These are phyloP conservation scores for Suhomyces vadensis DNA, from an alignment of 805 yeast species.

Conservation along the genomic window DNA sequence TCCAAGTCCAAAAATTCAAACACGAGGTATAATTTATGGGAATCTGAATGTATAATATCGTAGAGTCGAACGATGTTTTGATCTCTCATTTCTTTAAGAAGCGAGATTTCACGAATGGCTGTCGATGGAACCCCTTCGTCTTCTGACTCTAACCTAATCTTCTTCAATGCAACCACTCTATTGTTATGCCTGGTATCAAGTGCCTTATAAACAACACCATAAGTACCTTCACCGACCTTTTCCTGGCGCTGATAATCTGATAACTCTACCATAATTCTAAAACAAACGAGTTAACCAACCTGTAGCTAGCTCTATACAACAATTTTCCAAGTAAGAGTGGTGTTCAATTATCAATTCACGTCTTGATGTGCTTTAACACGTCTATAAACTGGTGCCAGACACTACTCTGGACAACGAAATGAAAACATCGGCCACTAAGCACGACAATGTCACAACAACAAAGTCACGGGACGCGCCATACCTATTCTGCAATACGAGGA, in stretches of 20 bases:
- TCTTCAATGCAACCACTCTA: slow-evolving; percentile 93
- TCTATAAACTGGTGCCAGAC: not conserved
- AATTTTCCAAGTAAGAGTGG: not conserved
- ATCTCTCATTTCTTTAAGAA: slow-evolving; percentile 89
- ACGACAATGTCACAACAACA: not conserved
- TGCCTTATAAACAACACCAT: slow-evolving; percentile 97
- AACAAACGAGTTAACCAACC: slow-evolving; percentile 1
- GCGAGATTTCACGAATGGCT: slow-evolving; percentile 93
- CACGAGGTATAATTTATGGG: slow-evolving; percentile 88
- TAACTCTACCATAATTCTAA: slow-evolving; percentile 69
- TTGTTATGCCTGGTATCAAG: slow-evolving; percentile 85
- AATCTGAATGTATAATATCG: slow-evolving; percentile 94
- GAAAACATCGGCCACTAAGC: not conserved
- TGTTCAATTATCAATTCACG: not conserved
- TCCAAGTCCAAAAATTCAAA: slow-evolving; percentile 94
- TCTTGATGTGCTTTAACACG: slow-evolving; percentile 2
- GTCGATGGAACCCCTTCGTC: slow-evolving; percentile 99
- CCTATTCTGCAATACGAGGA: no score
- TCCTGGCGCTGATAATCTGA: slow-evolving; percentile 92
- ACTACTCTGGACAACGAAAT: not conserved
- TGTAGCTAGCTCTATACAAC: slow-evolving; percentile 3
- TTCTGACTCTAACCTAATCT: slow-evolving; percentile 92
- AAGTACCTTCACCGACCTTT: slow-evolving; percentile 97
- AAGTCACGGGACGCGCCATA: not conserved
- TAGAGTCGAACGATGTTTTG: slow-evolving; percentile 88